Evolutionary conservation across 768 basidiomycete genomes (phyloP), one percentile per base, ranked within the genome.

Genomic region (Sarcodon sp.): DNA sequence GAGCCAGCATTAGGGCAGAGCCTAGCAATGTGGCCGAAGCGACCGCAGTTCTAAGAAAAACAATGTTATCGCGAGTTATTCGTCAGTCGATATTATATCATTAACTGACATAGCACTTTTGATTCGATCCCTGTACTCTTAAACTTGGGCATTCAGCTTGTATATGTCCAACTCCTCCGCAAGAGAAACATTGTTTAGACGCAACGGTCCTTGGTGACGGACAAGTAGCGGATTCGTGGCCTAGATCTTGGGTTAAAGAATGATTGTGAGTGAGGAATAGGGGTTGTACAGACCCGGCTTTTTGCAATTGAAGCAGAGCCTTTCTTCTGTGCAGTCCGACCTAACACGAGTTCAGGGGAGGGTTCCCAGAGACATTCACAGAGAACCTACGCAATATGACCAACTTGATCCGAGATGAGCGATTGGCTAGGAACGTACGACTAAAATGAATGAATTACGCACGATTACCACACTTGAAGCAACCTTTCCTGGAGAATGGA

Each of bases 381-480:
- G 39, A 41, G 15, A 41, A 13, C 86, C 72, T 90, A 88, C 58
- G 90, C 90, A 59, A 93, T 87, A 64, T 94, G 90, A 44, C 90
- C 90, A 61, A 92, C 90, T 92, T 56, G 10, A 48, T 33, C 36
- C 34, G 27, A 36, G 50, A 45, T 35, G 52, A 50, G 44, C 51
- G 54, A 46, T 38, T 53, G 53, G 50, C 43, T 43, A 46, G 45
- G 44, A 54, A 50, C 45, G 48, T 45, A 47, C 38, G 46, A 33
- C 41, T 35, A 50, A 41, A 47, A 50, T 37, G 54, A 47, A 45
- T 7, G 12, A 39, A 50, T 46, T 53, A 77, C 81, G 68, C 64
- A 88, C 89, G 73, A 66, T 90, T 90, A 63, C 90, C 90, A 63
- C 90, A 93, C 73, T 90, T 93, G 70, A 85, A 91, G 63, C 87